Evolutionary conservation across 2,329 filamentous ascomycete species (phyloP), one percentile per base, ranked within the genome.

Genomic region (Sarocladium strictum): DNA sequence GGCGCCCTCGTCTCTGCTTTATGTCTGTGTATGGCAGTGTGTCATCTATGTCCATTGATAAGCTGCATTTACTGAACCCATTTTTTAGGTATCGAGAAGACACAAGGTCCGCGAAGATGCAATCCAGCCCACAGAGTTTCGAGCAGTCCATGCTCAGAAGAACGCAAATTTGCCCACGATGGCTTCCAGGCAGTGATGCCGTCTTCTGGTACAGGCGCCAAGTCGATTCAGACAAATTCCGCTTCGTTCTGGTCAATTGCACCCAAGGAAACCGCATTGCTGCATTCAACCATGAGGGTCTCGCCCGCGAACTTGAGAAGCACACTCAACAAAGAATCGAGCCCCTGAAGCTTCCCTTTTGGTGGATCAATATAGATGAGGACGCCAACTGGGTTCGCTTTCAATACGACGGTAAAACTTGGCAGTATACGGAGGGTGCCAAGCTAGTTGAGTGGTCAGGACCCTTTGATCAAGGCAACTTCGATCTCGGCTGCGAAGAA

Each of bases 131-230:
- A 11, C 37, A 40, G n/a, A 40, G n/a, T 17, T 19, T 40, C 37
- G 37, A 40, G n/a, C 10, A 40, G n/a, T 40, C 37, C 6, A 6
- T 10, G 37, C 37, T 40, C n/a, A 40, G 37, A 40, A 40, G 37
- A n/a, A 40, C 37, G 9, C 37, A 12, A 19, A n/a, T 40, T 11
- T 40, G 37, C 37, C 37, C 37, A 40, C 9, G 37, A 40, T 67
- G 65, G 64, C 53, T 63, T 1, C 45, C 61, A 2, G 43, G 38
- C 3, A 58, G 53, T 3, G 59, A 59, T 2, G 6, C 10, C 17
- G 19, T 49, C 14, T 65, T 67, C 37, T 67, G 64, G 64, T 67
- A 67, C 47, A 61, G 56, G 27, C 59, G 55, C 7, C 53, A 55
- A 19, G 23, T 41, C 1, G 38, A 53, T 2, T 2, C 47, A 14